Evolutionary conservation across 179 eudicot species (phyloP).

Genomic region (Vitellaria paradoxa): DNA sequence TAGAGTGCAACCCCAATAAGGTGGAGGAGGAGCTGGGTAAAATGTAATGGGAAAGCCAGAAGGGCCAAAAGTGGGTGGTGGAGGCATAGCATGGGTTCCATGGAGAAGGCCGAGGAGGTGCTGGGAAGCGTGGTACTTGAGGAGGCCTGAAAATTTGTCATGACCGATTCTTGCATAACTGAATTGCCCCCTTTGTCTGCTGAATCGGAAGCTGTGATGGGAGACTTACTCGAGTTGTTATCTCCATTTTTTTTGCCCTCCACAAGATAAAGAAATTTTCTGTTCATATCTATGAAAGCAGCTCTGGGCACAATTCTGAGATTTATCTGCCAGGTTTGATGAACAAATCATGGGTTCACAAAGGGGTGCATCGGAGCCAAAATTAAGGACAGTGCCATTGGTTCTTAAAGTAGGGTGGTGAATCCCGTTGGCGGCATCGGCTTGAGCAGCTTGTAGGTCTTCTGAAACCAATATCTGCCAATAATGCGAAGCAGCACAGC

Average conservation of each 20-base stretch:
- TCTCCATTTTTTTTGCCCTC: slow-evolving; percentile 15
- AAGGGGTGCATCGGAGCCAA: slow-evolving; percentile 43
- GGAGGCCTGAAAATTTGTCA: slow-evolving; percentile 11
- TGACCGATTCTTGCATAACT: slow-evolving; percentile 18
- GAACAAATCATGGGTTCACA: slow-evolving; percentile 38
- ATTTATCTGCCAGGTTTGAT: slow-evolving; percentile 25
- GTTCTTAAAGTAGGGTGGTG: slow-evolving; percentile 24
- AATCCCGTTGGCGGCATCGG: slow-evolving; percentile 23
- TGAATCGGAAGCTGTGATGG: slow-evolving; percentile 19
- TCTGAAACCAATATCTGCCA: slow-evolving; percentile 33
- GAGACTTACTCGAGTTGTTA: slow-evolving; percentile 18
- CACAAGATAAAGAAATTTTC: slow-evolving; percentile 7
- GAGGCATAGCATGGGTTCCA: slow-evolving; percentile 28
- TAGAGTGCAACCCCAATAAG: slow-evolving; percentile 37
- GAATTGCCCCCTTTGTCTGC: slow-evolving; percentile 25
- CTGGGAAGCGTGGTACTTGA: slow-evolving; percentile 24
- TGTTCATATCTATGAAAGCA: slow-evolving; percentile 1
- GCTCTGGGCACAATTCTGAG: slow-evolving; percentile 18
- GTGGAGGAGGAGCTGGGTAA: slow-evolving; percentile 27
- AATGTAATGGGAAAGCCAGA: slow-evolving; percentile 35
- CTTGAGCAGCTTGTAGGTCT: slow-evolving; percentile 20
- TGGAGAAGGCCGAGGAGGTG: slow-evolving; percentile 29
- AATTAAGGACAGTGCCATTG: slow-evolving; percentile 40
- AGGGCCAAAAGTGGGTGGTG: slow-evolving; percentile 23
- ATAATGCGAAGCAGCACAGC: slow-evolving; percentile 27